Base-by-base conservation (phyloP, 768 basidiomycete species). In the Panaeolus cyanescens region DNA sequence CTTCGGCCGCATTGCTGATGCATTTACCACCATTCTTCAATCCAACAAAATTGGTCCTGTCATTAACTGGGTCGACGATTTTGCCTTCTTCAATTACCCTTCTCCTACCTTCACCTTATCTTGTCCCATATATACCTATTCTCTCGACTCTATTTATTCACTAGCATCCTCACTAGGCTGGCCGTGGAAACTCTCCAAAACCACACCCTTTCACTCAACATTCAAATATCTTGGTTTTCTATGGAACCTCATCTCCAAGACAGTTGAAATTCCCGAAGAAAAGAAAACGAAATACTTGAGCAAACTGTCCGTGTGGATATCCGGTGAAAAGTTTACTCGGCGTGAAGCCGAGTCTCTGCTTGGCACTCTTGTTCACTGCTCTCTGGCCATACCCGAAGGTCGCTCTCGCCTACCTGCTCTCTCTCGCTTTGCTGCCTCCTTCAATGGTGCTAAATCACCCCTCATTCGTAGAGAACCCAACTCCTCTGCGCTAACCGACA, bases 171-270 rank as follows among this genome's bases (percentile, higher is more conserved):
- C 54, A 0, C 61, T 79, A 0, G 75, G 76, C 0, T 75, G 74
- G 72, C 77, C 77, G 0, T 79, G 77, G 77, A 72, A 74, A 31
- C 55, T 33, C 0, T 66, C 68, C 0, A 78, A 79, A 59, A 70
- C 66, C 13, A 37, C 56, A 0, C 68, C 70, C 0, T 79, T 79
- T 34, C 37, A 65, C 2, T 4, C 60, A 2, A 9, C 36, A 0
- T 76, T 79, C 59, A 62, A 39, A 22, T 81, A 80, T 55, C 65
- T 79, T 1, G 75, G 80, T 3, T 79, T 80, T 61, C 4, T 63
- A 0, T 80, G 79, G 80, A 65, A 75, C 30, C 59, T 80, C 0
- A 2, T 8, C 0, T 5, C 22, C 0, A 74, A 74, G 30, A 70
- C 67, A 0, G 74, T 81, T 0, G 40, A 65, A 22, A 63, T 81